These are phyloP conservation scores for Sarocladium brachiariae DNA, from an alignment of 2,329 filamentous ascomycete species.

Conservation along the genomic window DNA sequence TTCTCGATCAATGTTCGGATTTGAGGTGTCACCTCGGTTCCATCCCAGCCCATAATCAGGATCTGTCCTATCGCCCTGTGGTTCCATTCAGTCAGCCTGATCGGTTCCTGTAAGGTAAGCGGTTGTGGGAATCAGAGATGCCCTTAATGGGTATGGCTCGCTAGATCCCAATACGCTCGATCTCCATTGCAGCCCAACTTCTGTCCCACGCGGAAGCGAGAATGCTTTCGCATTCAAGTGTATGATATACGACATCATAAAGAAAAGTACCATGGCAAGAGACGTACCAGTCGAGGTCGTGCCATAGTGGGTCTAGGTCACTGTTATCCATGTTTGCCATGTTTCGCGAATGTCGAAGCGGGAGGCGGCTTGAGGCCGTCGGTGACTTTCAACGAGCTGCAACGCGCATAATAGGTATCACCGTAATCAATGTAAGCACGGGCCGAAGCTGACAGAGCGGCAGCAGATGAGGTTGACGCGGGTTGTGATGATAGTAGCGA, in stretches of 20 bases:
- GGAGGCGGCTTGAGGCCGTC: constrained; percentile 1
- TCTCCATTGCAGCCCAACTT: background rate
- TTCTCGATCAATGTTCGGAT: constrained; percentile 75
- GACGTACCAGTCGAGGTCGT: constrained; percentile 68
- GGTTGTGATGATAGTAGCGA: constrained; percentile 18
- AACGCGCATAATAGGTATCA: constrained; percentile 5
- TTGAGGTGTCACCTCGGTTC: constrained; percentile 74
- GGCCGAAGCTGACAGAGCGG: background rate
- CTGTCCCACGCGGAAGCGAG: too few species aligned
- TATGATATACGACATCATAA: background rate
- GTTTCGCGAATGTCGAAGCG: background rate
- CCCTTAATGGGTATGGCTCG: too few species aligned
- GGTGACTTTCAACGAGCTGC: constrained; percentile 4
- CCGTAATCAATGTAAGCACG: constrained; percentile 4
- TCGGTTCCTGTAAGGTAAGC: constrained; percentile 22
- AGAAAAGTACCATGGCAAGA: background rate
- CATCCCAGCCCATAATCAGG: constrained; percentile 82
- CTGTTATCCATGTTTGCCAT: constrained; percentile 18
- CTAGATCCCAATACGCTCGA: too few species aligned
- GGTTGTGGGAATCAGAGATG: background rate
- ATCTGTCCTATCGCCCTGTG: constrained; percentile 65
- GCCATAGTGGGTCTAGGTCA: constrained; percentile 58
- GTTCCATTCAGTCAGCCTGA: constrained; percentile 10
- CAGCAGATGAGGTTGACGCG: background rate
- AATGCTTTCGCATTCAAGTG: background rate